Percentiles rank a stretch among this genome's conserved stretches.
Evolutionary conservation across 768 basidiomycete species (phyloP).

Genomic region (Mrakia gelida): DNA sequence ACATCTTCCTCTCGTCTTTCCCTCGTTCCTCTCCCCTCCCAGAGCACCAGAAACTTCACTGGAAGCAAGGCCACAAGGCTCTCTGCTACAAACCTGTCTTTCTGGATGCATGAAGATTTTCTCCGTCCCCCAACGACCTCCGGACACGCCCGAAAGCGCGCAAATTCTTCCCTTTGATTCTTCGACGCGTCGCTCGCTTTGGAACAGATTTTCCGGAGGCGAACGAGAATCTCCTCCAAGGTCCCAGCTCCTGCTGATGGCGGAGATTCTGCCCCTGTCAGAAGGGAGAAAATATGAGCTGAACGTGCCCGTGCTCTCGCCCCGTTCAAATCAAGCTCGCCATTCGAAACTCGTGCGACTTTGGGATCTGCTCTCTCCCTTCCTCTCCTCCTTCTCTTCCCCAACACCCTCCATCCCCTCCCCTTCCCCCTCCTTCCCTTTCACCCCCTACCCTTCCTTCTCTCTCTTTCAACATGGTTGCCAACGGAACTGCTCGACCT

Average conservation of each 20-base stretch:
- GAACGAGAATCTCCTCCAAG: too few species aligned
- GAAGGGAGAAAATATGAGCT: background rate
- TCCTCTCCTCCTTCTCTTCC: constrained; percentile 6
- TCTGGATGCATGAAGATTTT: background rate
- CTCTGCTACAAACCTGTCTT: too few species aligned
- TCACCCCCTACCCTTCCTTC: constrained; percentile 15
- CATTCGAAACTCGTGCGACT: background rate
- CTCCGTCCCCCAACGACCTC: background rate
- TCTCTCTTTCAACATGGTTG: constrained; percentile 51
- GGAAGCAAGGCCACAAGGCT: too few species aligned
- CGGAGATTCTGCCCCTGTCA: background rate
- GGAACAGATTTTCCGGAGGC: too few species aligned
- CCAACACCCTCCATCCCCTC: constrained; percentile 23
- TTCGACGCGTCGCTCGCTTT: too few species aligned
- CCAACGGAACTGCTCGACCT: constrained; percentile 54
- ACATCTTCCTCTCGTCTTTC: too few species aligned
- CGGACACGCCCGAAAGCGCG: background rate
- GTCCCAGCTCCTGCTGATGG: too few species aligned
- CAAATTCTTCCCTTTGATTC: background rate
- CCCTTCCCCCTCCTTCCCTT: constrained; percentile 21
- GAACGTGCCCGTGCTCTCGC: too few species aligned
- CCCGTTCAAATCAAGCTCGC: background rate
- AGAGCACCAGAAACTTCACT: too few species aligned
- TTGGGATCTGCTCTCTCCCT: background rate
- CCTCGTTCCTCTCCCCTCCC: too few species aligned